Conservation (phyloP, 202 grass and related monocot species). For the Schoenoplectus tabernaemontani region DNA sequence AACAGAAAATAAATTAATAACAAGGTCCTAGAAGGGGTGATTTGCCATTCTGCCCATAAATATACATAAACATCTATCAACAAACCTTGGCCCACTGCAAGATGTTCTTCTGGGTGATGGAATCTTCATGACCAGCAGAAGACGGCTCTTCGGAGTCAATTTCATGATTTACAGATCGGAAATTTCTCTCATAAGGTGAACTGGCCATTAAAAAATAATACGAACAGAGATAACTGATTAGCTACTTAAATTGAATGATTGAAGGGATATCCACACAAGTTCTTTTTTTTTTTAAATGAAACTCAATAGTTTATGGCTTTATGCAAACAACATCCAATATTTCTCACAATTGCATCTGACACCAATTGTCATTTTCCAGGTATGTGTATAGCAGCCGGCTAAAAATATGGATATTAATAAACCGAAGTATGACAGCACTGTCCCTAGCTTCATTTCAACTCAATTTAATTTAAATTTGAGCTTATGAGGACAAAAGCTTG, state of each 20-base stretch:
- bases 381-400: neutral
- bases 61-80: neutral
- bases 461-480: neutral
- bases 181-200: slow-evolving; percentile 55
- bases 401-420: neutral
- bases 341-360: neutral
- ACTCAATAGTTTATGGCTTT: neutral
- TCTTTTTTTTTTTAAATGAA: neutral
- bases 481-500: neutral
- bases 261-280: neutral
- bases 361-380: neutral
- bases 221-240: neutral
- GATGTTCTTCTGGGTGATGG: slow-evolving; percentile 51
- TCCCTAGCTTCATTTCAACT: slow-evolving; percentile 4
- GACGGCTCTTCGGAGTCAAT: slow-evolving; percentile 74
- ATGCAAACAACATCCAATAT: neutral
- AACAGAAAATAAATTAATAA: slow-evolving; percentile 25
- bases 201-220: slow-evolving; percentile 18
- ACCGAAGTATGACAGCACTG: neutral
- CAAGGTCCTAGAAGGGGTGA: slow-evolving; percentile 16
- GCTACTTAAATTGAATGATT: slow-evolving; percentile 32
- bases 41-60: neutral
- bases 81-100: slow-evolving; percentile 89
- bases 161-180: slow-evolving; percentile 47
- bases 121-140: slow-evolving; percentile 74